phyloP scores from a whole-genome alignment of 1,284 basidiomycete genomes.

The Boletus mariae region DNA sequence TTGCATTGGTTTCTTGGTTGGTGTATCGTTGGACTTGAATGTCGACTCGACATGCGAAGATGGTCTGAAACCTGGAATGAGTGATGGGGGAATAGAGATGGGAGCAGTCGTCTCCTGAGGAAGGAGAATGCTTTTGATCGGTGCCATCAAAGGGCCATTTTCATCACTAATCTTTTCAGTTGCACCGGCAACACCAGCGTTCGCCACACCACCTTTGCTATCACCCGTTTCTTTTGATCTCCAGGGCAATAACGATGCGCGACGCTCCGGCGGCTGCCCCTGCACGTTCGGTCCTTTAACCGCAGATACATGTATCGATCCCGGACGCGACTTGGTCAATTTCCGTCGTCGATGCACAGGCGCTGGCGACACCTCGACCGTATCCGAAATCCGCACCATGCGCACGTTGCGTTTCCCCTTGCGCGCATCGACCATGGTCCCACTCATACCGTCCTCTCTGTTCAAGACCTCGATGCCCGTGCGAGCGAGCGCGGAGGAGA shows the following conservation, averaged over 20 bases:
- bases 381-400: conserved; percentile 26
- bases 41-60: background rate
- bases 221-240: conserved; percentile 13
- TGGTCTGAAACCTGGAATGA: background rate
- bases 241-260: conserved; percentile 23
- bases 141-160: background rate
- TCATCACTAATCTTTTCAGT: background rate
- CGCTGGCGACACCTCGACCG: conserved; percentile 19
- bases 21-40: background rate
- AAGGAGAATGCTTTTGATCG: background rate
- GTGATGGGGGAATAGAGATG: background rate
- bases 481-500: conserved; percentile 17
- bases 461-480: conserved; percentile 15
- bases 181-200: background rate
- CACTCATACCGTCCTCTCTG: background rate
- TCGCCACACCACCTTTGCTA: background rate
- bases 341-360: conserved; percentile 20
- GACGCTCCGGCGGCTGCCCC: conserved; percentile 11
- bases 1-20: conserved; percentile 1
- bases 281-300: conserved; percentile 1
- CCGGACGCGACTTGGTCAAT: conserved; percentile 23
- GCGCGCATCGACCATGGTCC: background rate
- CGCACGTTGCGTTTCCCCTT: conserved; percentile 22
- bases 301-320: background rate
- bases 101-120: background rate